Percentiles rank a stretch among this genome's conserved stretches.
phyloP scores from a whole-genome alignment of 1,284 basidiomycete genomes.

The Schizophyllum commune region DNA sequence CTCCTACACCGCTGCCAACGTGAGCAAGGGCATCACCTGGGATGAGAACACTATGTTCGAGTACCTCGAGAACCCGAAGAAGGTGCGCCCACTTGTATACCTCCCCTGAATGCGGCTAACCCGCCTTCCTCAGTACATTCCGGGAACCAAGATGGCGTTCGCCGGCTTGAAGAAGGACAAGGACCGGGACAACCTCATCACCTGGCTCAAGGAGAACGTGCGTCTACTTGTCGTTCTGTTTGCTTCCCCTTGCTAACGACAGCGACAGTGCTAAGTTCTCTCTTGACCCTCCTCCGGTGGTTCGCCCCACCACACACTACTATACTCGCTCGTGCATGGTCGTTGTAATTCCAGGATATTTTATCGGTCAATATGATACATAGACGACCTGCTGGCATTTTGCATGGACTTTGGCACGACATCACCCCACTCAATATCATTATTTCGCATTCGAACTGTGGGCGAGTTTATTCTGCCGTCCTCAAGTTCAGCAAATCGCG shows the following conservation, averaged over 20 bases:
- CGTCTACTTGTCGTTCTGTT: conserved; percentile 13
- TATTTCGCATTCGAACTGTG: background rate
- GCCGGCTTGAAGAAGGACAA: conserved; percentile 96
- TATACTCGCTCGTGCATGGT: background rate
- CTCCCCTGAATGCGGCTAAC: background rate
- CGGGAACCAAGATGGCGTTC: conserved; percentile 97
- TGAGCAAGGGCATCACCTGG: conserved; percentile 93
- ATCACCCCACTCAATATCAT: background rate
- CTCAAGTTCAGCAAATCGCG: too few relatives aligned
- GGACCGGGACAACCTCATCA: conserved; percentile 87
- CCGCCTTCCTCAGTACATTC: conserved; percentile 63
- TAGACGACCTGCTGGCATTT: background rate
- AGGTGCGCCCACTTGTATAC: conserved; percentile 39
- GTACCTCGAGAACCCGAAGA: conserved; percentile 95
- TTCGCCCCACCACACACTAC: background rate
- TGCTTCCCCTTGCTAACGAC: background rate
- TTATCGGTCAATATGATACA: background rate
- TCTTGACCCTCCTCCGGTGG: background rate
- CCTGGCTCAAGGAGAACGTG: conserved; percentile 69
- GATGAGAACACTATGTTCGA: conserved; percentile 84
- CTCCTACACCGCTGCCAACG: conserved; percentile 93
- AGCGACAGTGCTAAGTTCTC: background rate
- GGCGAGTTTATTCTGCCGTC: background rate
- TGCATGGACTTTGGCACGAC: background rate
- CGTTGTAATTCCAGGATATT: background rate